phyloP scores from a whole-genome alignment of 176 grass and related monocot species.

The Triticum dicoccoides region DNA sequence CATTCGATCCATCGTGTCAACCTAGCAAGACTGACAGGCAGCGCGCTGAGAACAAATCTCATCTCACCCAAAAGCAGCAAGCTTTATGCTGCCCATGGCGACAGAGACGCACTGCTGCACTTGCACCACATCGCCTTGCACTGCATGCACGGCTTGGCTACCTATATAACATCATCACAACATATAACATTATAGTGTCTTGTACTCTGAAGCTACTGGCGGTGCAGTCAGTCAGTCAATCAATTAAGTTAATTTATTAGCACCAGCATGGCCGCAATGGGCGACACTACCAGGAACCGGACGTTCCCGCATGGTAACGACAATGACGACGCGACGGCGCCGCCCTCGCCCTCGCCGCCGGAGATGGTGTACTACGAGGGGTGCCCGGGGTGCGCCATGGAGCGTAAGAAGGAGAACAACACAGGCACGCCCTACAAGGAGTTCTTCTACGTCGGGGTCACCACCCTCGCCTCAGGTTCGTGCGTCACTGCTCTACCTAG shows the following conservation, averaged over 20 bases:
- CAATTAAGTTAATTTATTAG: not conserved
- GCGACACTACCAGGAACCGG: not conserved
- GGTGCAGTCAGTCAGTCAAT: too few relatives aligned
- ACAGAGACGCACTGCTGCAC: not conserved
- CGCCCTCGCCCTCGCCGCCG: not conserved
- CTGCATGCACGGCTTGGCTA: not conserved
- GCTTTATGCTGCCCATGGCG: not conserved
- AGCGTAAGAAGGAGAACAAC: constrained; percentile 22
- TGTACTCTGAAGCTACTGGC: not conserved
- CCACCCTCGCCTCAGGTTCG: not conserved
- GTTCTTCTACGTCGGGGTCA: constrained; percentile 35
- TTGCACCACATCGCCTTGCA: too few relatives aligned
- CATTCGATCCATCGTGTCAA: too few relatives aligned
- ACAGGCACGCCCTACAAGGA: constrained; percentile 48
- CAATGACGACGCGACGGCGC: not conserved
- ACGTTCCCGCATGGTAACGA: not conserved
- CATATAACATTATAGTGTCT: not conserved
- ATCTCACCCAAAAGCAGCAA: constrained; percentile 9
- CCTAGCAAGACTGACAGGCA: too few relatives aligned
- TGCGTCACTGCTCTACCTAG: not conserved
- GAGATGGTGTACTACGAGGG: constrained; percentile 25
- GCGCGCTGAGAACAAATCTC: too few relatives aligned
- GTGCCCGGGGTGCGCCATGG: constrained; percentile 44
- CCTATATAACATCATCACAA: not conserved
- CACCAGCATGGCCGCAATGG: not conserved